Evolutionary conservation across 2,329 filamentous ascomycete genomes (phyloP).

Genomic region (Xylaria sp.): DNA sequence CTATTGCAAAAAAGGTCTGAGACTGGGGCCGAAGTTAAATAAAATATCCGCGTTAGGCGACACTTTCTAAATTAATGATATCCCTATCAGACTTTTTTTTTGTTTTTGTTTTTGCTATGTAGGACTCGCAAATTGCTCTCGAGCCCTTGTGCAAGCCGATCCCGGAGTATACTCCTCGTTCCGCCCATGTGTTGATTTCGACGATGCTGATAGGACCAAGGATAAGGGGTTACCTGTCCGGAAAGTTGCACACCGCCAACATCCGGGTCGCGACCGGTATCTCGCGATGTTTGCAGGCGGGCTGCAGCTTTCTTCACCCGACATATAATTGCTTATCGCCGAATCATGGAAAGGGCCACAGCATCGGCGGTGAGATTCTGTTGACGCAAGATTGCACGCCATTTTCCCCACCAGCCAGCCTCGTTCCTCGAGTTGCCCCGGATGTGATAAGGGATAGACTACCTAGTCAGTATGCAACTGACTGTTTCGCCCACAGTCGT

Average conservation of each 20-base stretch:
- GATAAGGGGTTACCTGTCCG: neutral
- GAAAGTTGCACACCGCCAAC: conserved; percentile 13
- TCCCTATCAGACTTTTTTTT: neutral
- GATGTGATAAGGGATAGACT: neutral
- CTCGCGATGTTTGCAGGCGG: neutral
- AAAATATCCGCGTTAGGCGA: conserved; percentile 3
- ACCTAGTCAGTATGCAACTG: neutral
- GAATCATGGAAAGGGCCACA: neutral
- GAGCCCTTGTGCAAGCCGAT: conserved; percentile 3
- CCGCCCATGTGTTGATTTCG: conserved; percentile 17
- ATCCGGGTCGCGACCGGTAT: neutral
- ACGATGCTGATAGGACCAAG: conserved; percentile 12
- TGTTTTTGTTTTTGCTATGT: too few relatives aligned
- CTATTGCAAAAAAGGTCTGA: neutral
- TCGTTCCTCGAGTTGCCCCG: neutral
- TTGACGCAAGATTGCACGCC: neutral
- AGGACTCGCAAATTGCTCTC: too few relatives aligned
- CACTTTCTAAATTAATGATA: neutral
- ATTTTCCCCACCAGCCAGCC: neutral
- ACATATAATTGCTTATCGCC: neutral
- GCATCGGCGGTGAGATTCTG: conserved; percentile 5
- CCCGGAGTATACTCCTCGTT: neutral
- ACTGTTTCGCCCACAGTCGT: too few relatives aligned
- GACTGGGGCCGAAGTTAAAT: neutral
- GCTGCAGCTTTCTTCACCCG: neutral